Evolutionary conservation across 768 basidiomycete genomes (phyloP).

Genomic region (Lactifluus hygrophoroides): DNA sequence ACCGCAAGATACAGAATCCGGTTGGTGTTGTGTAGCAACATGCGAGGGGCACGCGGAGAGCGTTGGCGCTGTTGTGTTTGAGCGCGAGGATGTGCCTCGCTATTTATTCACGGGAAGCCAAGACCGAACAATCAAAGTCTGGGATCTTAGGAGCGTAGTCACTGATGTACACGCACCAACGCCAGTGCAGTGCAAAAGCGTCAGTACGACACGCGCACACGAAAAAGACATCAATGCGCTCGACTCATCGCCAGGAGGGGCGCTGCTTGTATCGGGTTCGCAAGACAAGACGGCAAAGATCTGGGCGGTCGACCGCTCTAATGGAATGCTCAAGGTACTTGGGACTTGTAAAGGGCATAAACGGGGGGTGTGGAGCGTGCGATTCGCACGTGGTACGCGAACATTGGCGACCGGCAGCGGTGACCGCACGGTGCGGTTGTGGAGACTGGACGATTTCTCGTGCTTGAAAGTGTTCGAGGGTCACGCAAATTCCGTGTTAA

Average conservation of each 20-base stretch:
- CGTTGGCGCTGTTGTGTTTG: slow-evolving; percentile 81
- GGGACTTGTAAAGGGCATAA: slow-evolving; percentile 96
- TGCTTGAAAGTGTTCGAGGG: slow-evolving; percentile 97
- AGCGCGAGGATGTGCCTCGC: slow-evolving; percentile 39
- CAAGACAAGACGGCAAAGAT: slow-evolving; percentile 94
- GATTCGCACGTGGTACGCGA: slow-evolving; percentile 75
- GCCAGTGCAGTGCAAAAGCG: slow-evolving; percentile 53
- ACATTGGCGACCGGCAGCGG: slow-evolving; percentile 90
- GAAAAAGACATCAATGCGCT: slow-evolving; percentile 99
- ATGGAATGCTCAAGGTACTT: slow-evolving; percentile 63
- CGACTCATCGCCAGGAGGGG: slow-evolving; percentile 86
- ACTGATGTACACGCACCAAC: slow-evolving; percentile 26
- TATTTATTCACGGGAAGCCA: slow-evolving; percentile 96
- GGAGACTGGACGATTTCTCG: slow-evolving; percentile 89
- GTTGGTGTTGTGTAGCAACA: slow-evolving; percentile 71
- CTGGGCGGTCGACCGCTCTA: slow-evolving; percentile 56
- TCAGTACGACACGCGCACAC: slow-evolving; percentile 85
- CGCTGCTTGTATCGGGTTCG: slow-evolving; percentile 83
- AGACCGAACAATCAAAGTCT: slow-evolving; percentile 97
- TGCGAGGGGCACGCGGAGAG: slow-evolving; percentile 95
- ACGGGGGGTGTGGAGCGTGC: slow-evolving; percentile 92
- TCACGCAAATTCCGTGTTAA: slow-evolving; percentile 91
- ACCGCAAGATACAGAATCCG: slow-evolving; percentile 28
- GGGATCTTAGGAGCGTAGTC: slow-evolving; percentile 68
- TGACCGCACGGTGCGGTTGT: slow-evolving; percentile 89